Evolutionary conservation across 1,139 yeast species (phyloP).

Genomic region (Nakaseomyces glabratus): DNA sequence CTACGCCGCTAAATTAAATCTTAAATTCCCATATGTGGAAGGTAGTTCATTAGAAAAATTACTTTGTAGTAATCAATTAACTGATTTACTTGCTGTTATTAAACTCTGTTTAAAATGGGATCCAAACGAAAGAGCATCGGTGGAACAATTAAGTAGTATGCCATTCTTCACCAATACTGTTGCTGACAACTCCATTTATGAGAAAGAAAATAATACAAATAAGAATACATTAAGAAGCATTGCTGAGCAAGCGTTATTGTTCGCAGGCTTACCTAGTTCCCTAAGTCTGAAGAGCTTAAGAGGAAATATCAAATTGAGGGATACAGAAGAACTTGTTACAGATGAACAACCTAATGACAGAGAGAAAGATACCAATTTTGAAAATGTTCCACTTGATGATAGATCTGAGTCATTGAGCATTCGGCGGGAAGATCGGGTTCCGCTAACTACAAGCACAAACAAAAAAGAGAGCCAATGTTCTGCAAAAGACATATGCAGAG

Average conservation of each 20-base stretch:
- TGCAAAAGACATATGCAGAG: too few species aligned
- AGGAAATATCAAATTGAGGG: constrained; percentile 5
- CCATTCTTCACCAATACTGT: constrained; percentile 45
- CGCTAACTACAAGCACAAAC: too few species aligned
- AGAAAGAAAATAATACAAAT: constrained; percentile 6
- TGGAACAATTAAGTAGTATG: constrained; percentile 39
- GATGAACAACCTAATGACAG: too few species aligned
- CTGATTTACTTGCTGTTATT: constrained; percentile 43
- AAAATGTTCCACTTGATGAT: too few species aligned
- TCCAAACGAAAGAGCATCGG: constrained; percentile 47
- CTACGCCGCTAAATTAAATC: constrained; percentile 45
- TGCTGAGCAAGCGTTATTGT: constrained; percentile 23
- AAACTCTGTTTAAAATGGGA: constrained; percentile 57
- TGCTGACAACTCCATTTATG: constrained; percentile 17
- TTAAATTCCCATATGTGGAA: constrained; percentile 41
- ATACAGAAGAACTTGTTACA: too few species aligned
- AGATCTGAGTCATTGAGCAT: too few species aligned
- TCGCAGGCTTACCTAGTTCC: constrained; percentile 17
- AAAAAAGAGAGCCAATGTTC: too few species aligned
- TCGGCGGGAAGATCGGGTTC: too few species aligned
- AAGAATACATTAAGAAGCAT: constrained; percentile 10
- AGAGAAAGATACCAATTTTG: too few species aligned
- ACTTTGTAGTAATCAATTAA: constrained; percentile 34
- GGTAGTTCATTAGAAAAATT: constrained; percentile 35
- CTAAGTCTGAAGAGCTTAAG: neutral